These are phyloP conservation scores for Pharus latifolius DNA, from an alignment of 176 grass and related monocot species.

Conservation along the genomic window DNA sequence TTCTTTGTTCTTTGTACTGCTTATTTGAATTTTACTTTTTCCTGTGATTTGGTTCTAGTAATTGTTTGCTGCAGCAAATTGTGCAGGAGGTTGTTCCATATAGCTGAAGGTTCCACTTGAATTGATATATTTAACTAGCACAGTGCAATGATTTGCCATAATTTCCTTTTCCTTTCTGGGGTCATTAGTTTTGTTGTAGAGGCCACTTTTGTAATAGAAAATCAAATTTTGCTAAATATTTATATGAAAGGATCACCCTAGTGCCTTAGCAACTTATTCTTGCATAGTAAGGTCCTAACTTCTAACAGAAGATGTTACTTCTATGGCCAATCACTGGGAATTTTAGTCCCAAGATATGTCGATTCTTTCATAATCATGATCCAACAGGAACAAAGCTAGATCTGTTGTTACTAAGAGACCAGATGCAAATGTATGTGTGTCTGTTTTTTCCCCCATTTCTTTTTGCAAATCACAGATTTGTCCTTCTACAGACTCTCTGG, in stretches of 20 bases:
- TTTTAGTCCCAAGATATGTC: neutral
- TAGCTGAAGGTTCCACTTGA: slow-evolving; percentile 1
- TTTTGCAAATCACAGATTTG: slow-evolving; percentile 16
- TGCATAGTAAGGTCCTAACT: neutral
- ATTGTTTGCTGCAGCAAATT: neutral
- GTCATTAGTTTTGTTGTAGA: neutral
- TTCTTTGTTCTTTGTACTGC: neutral
- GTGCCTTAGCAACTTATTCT: neutral
- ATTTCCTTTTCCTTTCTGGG: neutral
- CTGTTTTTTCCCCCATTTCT: slow-evolving; percentile 1
- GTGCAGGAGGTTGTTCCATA: slow-evolving; percentile 2
- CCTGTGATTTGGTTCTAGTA: neutral
- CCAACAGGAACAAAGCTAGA: slow-evolving; percentile 2
- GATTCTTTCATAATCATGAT: neutral
- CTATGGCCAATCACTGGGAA: neutral
- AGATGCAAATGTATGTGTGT: too few relatives aligned
- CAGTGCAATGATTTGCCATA: neutral
- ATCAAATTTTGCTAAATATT: neutral
- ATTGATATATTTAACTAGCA: slow-evolving; percentile 5
- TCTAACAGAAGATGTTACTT: neutral
- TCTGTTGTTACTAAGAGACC: neutral
- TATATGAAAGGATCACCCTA: neutral
- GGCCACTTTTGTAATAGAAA: neutral
- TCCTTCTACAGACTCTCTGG: slow-evolving; percentile 60
- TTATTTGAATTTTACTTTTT: neutral